Percentiles rank a stretch among this genome's conserved stretches.
Conservation (phyloP, 345 rosid genomes). For the Brassica rapa region DNA sequence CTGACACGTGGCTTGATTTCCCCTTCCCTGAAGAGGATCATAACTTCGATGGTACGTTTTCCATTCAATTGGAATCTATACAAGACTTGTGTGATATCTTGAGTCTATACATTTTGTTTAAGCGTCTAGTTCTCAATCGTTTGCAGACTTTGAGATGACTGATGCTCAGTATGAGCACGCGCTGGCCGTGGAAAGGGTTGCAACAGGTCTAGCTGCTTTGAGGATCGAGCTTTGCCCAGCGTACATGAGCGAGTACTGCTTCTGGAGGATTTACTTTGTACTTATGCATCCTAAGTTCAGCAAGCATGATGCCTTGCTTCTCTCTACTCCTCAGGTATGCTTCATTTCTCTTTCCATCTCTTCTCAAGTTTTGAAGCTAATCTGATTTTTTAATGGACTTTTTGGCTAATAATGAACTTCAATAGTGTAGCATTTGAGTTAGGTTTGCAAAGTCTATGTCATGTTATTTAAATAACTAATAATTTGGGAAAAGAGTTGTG, state of each 20-base stretch:
- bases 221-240: constrained; percentile 90
- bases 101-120: not conserved
- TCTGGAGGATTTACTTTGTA: constrained; percentile 98
- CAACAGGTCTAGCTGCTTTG: constrained; percentile 72
- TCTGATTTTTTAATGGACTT: not conserved
- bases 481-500: not conserved
- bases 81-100: not conserved
- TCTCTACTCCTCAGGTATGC: constrained; percentile 82
- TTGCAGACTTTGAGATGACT: constrained; percentile 81
- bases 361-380: not conserved
- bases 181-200: constrained; percentile 67
- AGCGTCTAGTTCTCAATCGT: not conserved
- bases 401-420: not conserved
- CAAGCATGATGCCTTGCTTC: constrained; percentile 70
- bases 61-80: not conserved
- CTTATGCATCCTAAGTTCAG: constrained; percentile 85
- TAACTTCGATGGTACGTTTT: constrained; percentile 63
- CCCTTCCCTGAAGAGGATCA: constrained; percentile 85
- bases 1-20: constrained; percentile 96
- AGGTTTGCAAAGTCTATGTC: not conserved
- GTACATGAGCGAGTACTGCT: constrained; percentile 85
- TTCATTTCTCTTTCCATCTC: not conserved
- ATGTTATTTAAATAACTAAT: not conserved
- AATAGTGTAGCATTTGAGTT: not conserved
- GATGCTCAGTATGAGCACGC: constrained; percentile 81